Conservation (phyloP, 352 stramenopile genomes). For the Phytophthora pinifolia region DNA sequence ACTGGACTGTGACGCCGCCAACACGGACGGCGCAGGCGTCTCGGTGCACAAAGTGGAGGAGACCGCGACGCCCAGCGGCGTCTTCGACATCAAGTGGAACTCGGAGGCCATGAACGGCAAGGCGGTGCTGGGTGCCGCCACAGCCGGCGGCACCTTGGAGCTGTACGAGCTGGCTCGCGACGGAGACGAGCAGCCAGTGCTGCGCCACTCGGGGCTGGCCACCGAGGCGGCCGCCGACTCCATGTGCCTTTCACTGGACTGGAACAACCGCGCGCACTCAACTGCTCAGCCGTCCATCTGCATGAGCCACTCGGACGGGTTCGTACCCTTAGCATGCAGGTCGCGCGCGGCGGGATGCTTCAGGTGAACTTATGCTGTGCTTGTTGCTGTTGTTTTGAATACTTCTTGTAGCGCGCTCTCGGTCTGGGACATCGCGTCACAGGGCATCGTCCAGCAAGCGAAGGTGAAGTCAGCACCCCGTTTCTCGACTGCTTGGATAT, state of each 20-base stretch:
- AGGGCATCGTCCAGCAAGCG: conserved; percentile 35
- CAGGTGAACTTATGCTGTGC: conserved; percentile 8
- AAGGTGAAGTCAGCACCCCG: conserved; percentile 36
- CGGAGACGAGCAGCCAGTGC: conserved; percentile 2
- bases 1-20: conserved; percentile 33
- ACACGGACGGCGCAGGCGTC: conserved; percentile 24
- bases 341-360: conserved; percentile 14
- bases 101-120: conserved; percentile 47
- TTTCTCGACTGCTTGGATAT: conserved; percentile 1
- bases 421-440: conserved; percentile 45
- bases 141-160: conserved; percentile 63
- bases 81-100: conserved; percentile 88
- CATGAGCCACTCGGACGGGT: conserved; percentile 86
- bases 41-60: conserved; percentile 48
- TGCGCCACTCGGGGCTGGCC: conserved; percentile 40
- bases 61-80: conserved; percentile 50
- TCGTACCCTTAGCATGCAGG: conserved; percentile 16
- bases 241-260: conserved; percentile 87
- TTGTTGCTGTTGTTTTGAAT: not conserved
- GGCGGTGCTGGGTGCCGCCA: conserved; percentile 62
- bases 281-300: conserved; percentile 58
- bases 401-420: conserved; percentile 40
- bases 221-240: conserved; percentile 38
- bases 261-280: conserved; percentile 68
- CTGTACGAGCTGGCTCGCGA: conserved; percentile 46